phyloP scores from a whole-genome alignment of 208 protist genomes.

The Tritrichomonas foetus region DNA sequence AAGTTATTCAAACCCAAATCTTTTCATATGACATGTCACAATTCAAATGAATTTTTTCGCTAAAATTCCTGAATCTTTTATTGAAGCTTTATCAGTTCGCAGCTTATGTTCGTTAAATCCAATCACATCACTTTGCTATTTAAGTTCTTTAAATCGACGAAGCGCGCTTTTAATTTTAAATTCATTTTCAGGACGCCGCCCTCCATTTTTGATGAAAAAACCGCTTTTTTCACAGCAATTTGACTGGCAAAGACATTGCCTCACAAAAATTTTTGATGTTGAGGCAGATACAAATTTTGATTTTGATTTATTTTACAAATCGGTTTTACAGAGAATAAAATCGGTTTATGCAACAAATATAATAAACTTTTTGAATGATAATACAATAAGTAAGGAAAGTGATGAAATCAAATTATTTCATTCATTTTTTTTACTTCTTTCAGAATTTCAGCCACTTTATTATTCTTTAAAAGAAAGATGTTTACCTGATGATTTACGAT shows the following conservation, averaged over 20 bases:
- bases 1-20: too few species aligned
- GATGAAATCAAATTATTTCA: too few species aligned
- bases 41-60: too few species aligned
- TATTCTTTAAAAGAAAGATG: neutral
- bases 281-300: neutral
- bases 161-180: neutral
- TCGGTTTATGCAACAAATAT: too few species aligned
- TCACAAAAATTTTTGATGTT: neutral
- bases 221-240: neutral
- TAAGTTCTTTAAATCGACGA: neutral
- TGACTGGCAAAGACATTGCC: neutral
- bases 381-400: neutral
- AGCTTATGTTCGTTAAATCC: neutral
- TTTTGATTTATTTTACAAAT: neutral
- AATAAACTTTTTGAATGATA: too few species aligned
- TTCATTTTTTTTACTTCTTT: too few species aligned
- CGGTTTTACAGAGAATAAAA: too few species aligned
- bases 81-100: neutral
- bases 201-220: neutral
- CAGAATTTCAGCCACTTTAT: neutral
- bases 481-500: too few species aligned
- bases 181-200: neutral
- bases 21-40: too few species aligned
- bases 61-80: too few species aligned
- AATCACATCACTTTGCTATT: neutral